phyloP scores from a whole-genome alignment of 1,139 yeast genomes.

The Chernovozyma aurita region DNA sequence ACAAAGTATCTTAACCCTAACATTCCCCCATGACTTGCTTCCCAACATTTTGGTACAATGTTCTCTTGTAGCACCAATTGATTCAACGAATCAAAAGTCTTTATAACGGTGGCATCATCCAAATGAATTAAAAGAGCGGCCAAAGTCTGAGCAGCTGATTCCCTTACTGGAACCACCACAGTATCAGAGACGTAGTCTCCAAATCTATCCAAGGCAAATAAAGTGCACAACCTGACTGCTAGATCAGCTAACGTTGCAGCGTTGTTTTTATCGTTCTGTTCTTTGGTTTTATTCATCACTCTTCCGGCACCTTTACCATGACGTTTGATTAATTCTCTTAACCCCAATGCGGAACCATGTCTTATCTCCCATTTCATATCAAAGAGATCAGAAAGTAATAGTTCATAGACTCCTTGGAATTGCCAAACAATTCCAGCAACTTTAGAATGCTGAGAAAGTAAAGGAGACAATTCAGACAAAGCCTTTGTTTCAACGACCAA shows the following conservation, averaged over 20 bases:
- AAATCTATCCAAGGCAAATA: conserved; percentile 90
- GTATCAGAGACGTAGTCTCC: conserved; percentile 98
- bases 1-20: conserved; percentile 90
- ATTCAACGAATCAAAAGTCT: conserved; percentile 63
- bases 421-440: conserved; percentile 88
- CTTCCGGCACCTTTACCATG: conserved; percentile 91
- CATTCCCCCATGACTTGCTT: conserved; percentile 98
- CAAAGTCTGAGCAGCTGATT: conserved; percentile 90
- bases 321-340: conserved; percentile 77
- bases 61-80: conserved; percentile 63
- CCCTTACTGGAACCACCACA: conserved; percentile 97
- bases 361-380: conserved; percentile 91
- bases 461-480: conserved; percentile 63
- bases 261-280: conserved; percentile 65
- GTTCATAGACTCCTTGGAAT: conserved; percentile 93
- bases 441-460: conserved; percentile 70
- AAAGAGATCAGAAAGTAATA: conserved; percentile 73
- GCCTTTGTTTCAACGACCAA: conserved; percentile 79
- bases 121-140: conserved; percentile 84
- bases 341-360: conserved; percentile 93
- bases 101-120: conserved; percentile 45
- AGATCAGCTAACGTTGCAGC: conserved; percentile 77
- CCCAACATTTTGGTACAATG: conserved; percentile 64
- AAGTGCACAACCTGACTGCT: conserved; percentile 77
- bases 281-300: conserved; percentile 54